These are phyloP conservation scores for Wickerhamomyces xylosicus DNA, from an alignment of 805 yeast genomes.

Conservation along the genomic window DNA sequence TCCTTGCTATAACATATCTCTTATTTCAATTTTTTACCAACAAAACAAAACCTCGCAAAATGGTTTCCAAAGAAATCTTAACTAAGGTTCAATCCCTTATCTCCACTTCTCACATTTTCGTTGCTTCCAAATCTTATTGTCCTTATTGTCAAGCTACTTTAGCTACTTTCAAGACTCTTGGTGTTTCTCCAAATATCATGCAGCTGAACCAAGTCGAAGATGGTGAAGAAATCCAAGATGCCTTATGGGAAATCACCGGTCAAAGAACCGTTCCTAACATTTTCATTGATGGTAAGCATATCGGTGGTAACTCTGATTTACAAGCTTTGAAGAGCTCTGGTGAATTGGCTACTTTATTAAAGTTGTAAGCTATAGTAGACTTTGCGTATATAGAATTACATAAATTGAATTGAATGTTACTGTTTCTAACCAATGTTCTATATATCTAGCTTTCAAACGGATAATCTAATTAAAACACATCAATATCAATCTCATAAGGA, in stretches of 20 bases:
- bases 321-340: slow-evolving; percentile 60
- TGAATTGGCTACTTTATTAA: slow-evolving; percentile 36
- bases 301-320: slow-evolving; percentile 91
- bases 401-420: too few species aligned
- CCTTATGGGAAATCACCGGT: slow-evolving; percentile 67
- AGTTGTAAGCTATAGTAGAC: slow-evolving; percentile 15
- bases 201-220: slow-evolving; percentile 45
- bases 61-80: slow-evolving; percentile 51
- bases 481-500: slow-evolving; percentile 46
- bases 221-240: slow-evolving; percentile 75
- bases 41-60: slow-evolving; percentile 15
- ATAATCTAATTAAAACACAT: too few species aligned
- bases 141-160: slow-evolving; percentile 48
- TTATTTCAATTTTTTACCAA: neutral
- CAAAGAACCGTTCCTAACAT: slow-evolving; percentile 93
- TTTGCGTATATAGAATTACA: too few species aligned
- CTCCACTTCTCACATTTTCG: slow-evolving; percentile 54
- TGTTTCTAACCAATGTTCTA: too few species aligned
- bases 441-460: too few species aligned
- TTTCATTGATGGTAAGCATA: slow-evolving; percentile 82
- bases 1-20: neutral
- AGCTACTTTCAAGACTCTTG: slow-evolving; percentile 25
- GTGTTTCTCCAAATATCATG: slow-evolving; percentile 36
- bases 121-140: slow-evolving; percentile 76
- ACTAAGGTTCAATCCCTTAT: slow-evolving; percentile 55